A percentile compares a stretch with the other conserved stretches of the same genome.
Conservation (phyloP, 148 eudicot species). For the Beta vulgaris region DNA sequence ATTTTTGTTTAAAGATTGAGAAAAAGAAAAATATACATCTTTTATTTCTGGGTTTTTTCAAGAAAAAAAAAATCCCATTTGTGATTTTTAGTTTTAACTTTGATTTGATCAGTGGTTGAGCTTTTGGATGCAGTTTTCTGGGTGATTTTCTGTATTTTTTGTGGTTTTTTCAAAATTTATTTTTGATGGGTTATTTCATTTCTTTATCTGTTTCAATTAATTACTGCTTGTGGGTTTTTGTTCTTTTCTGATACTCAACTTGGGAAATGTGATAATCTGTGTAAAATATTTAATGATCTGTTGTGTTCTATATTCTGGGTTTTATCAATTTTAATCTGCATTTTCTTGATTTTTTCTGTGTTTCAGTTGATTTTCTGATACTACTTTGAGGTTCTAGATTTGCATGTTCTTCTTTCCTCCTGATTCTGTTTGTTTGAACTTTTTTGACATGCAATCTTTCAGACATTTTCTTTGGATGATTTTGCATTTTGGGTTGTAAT, state of each 20-base stretch:
- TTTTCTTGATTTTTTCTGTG: conserved; percentile 11
- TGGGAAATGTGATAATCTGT: conserved; percentile 12
- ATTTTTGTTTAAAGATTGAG: not conserved
- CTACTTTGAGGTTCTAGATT: conserved; percentile 20
- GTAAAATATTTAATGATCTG: conserved; percentile 7
- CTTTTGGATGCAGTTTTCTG: conserved; percentile 11
- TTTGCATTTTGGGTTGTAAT: conserved; percentile 8
- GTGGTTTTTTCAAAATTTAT: not conserved
- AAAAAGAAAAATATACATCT: not conserved
- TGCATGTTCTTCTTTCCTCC: conserved; percentile 17
- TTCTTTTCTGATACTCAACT: conserved; percentile 12
- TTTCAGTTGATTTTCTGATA: not conserved
- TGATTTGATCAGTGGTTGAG: conserved; percentile 24
- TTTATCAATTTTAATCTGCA: conserved; percentile 6
- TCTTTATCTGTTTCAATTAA: not conserved
- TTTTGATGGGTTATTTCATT: conserved; percentile 9
- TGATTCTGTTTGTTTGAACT: not conserved
- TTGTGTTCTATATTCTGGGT: not conserved
- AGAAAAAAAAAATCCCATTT: not conserved
- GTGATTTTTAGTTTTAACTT: not conserved
- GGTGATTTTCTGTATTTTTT: conserved; percentile 13
- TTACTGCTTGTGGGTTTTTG: not conserved
- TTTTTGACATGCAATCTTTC: conserved; percentile 12
- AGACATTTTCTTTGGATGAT: conserved; percentile 1
- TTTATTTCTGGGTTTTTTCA: not conserved